Evolutionary conservation across 1,139 yeast species (phyloP).

Genomic region (Geotrichum siamense): DNA sequence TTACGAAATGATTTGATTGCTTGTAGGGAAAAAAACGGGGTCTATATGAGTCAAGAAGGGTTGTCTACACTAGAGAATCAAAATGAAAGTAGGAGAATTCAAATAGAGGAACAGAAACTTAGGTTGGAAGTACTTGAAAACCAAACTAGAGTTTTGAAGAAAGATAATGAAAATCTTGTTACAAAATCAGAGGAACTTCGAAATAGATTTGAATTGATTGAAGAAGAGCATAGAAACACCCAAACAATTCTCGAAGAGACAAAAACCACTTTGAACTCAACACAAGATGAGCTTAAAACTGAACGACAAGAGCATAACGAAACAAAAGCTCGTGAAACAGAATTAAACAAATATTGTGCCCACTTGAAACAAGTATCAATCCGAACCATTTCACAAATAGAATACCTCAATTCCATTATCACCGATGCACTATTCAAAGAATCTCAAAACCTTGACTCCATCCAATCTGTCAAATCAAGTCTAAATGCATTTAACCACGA

Average conservation of each 20-base stretch:
- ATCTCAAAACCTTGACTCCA: neutral
- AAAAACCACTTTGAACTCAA: neutral
- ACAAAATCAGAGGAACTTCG: slow-evolving; percentile 23
- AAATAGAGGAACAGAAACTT: slow-evolving; percentile 41
- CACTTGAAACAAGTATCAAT: slow-evolving; percentile 6
- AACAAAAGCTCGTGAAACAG: slow-evolving; percentile 18
- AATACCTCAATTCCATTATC: neutral
- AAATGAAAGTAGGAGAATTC: slow-evolving; percentile 35
- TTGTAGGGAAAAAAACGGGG: slow-evolving; percentile 57
- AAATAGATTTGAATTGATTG: slow-evolving; percentile 18
- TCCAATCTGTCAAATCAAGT: neutral
- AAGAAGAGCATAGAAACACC: neutral
- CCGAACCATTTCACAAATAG: slow-evolving; percentile 5
- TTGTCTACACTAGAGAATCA: slow-evolving; percentile 28
- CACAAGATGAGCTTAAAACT: slow-evolving; percentile 16
- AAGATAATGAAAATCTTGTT: slow-evolving; percentile 18
- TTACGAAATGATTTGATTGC: slow-evolving; percentile 58
- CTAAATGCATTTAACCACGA: neutral
- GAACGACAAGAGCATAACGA: slow-evolving; percentile 19
- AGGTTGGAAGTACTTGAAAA: slow-evolving; percentile 39
- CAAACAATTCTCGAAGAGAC: slow-evolving; percentile 2
- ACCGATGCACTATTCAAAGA: neutral
- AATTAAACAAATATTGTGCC: slow-evolving; percentile 1
- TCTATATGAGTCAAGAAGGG: slow-evolving; percentile 48
- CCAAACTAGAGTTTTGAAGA: slow-evolving; percentile 26